These are phyloP conservation scores for Phytophthora pinifolia DNA, from an alignment of 352 stramenopile species.

Conservation along the genomic window DNA sequence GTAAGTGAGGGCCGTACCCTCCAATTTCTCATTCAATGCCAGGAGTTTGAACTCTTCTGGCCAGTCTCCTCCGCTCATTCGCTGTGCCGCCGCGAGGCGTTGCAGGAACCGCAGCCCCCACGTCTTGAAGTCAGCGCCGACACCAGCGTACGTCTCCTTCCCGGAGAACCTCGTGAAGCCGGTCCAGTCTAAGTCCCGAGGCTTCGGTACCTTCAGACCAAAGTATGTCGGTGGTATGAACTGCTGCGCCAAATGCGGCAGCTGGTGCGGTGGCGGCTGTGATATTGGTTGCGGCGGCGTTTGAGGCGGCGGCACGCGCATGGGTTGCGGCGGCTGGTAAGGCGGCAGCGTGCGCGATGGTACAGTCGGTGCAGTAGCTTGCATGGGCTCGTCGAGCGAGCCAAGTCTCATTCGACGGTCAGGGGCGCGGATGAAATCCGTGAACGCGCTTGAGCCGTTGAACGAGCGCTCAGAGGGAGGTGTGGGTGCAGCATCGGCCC, in stretches of 20 bases:
- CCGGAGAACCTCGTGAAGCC: slow-evolving; percentile 1
- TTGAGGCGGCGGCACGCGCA: neutral
- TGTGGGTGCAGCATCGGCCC: neutral
- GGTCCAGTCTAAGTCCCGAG: slow-evolving; percentile 4
- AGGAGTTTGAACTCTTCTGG: slow-evolving; percentile 13
- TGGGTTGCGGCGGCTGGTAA: neutral
- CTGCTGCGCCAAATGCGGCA: neutral
- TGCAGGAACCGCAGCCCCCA: slow-evolving; percentile 9
- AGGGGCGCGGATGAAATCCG: slow-evolving; percentile 1
- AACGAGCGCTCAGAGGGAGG: too few relatives aligned
- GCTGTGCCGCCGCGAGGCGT: slow-evolving; percentile 2
- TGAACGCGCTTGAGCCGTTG: slow-evolving; percentile 4
- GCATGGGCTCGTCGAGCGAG: neutral
- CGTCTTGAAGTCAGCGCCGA: slow-evolving; percentile 11
- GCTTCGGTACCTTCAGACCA: slow-evolving; percentile 8
- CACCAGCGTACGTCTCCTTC: slow-evolving; percentile 1
- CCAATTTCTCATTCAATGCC: slow-evolving; percentile 1
- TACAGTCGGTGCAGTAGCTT: neutral
- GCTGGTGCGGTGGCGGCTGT: neutral
- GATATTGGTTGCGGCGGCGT: neutral
- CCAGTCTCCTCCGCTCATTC: slow-evolving; percentile 8
- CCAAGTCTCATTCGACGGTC: neutral
- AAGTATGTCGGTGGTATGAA: neutral
- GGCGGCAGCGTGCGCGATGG: neutral
- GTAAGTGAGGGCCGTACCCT: slow-evolving; percentile 1